phyloP scores from a whole-genome alignment of 495 filamentous ascomycete genomes.

The Aspergillus sclerotioniger region DNA sequence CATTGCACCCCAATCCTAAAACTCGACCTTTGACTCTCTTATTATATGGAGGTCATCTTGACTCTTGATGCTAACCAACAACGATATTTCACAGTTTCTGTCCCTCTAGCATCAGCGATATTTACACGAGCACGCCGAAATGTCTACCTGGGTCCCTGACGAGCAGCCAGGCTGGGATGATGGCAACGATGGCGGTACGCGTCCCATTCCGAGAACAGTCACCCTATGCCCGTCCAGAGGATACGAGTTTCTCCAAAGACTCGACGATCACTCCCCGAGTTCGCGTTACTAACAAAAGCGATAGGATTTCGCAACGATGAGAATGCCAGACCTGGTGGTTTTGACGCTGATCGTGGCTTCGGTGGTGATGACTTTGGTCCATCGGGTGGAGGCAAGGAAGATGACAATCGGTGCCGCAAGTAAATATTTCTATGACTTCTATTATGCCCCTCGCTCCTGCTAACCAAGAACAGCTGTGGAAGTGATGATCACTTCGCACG shows the following conservation, averaged over 20 bases:
- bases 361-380: conserved; percentile 7
- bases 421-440: conserved; percentile 26
- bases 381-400: conserved; percentile 14
- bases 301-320: conserved; percentile 16
- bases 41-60: background rate
- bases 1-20: background rate
- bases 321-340: conserved; percentile 16
- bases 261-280: background rate
- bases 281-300: background rate
- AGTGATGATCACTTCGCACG: conserved; percentile 55
- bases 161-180: background rate
- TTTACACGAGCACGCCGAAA: background rate
- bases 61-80: background rate
- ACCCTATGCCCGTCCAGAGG: background rate
- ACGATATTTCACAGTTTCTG: background rate
- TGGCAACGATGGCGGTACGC: conserved; percentile 10
- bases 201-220: background rate
- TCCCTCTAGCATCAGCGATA: background rate
- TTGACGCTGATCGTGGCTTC: conserved; percentile 6
- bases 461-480: conserved; percentile 44
- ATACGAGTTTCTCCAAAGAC: background rate
- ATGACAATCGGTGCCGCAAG: conserved; percentile 45
- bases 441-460: background rate
- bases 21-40: too few species aligned
- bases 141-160: background rate